These are phyloP conservation scores for Solanum virginianum DNA, from an alignment of 257 asterid genomes.

Conservation along the genomic window DNA sequence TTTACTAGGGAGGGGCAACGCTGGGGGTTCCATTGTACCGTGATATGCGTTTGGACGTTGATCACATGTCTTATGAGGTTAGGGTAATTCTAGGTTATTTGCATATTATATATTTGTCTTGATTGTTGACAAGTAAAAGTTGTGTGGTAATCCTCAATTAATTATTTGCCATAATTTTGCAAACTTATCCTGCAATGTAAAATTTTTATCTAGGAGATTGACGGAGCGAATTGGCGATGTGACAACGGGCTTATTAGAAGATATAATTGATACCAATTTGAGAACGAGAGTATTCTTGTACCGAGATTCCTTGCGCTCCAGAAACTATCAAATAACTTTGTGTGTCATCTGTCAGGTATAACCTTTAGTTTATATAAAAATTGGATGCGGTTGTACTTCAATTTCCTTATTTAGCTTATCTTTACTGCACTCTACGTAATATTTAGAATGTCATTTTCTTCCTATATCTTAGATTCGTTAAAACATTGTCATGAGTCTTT, in stretches of 20 bases:
- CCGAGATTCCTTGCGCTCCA: conserved; percentile 11
- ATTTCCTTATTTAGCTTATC: background rate
- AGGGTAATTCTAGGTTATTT: background rate
- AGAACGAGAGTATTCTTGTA: conserved; percentile 38
- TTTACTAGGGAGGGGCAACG: too few species aligned
- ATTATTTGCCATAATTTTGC: background rate
- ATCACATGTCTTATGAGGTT: too few species aligned
- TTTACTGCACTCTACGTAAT: background rate
- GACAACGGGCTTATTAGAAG: conserved; percentile 57
- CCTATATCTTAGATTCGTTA: background rate
- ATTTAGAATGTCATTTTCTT: background rate
- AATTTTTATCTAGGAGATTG: conserved; percentile 36
- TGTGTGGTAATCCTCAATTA: background rate
- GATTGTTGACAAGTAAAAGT: background rate
- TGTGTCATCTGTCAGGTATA: conserved; percentile 81
- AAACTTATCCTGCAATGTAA: background rate
- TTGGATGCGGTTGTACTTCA: background rate
- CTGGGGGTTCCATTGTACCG: conserved; percentile 11
- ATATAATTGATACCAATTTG: conserved; percentile 28
- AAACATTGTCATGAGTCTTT: background rate
- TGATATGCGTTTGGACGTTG: background rate
- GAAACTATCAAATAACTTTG: conserved; percentile 29
- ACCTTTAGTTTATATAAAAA: background rate
- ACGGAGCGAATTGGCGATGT: conserved; percentile 80
- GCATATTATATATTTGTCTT: background rate